Conservation (phyloP, 208 protist genomes). For the Porcisia deanei region DNA sequence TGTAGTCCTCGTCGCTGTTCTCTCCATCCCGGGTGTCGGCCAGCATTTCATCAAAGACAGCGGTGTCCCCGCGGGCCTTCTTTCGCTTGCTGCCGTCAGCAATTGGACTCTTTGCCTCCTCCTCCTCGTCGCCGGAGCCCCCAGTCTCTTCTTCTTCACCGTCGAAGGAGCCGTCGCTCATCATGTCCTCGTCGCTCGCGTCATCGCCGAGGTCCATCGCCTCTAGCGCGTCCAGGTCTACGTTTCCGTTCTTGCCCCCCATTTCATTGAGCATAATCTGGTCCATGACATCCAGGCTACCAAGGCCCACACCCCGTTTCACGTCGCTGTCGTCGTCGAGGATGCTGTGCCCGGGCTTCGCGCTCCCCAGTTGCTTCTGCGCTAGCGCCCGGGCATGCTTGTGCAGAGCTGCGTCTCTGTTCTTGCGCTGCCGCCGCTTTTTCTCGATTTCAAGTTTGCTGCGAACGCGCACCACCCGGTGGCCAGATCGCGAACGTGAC, state of each 20-base stretch:
- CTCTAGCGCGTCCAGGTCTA: slow-evolving; percentile 45
- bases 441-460: slow-evolving; percentile 40
- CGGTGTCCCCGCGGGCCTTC: slow-evolving; percentile 16
- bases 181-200: slow-evolving; percentile 3
- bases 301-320: slow-evolving; percentile 5
- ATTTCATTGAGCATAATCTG: slow-evolving; percentile 36
- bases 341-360: slow-evolving; percentile 30
- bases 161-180: neutral
- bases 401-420: slow-evolving; percentile 38
- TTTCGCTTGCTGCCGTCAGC: neutral
- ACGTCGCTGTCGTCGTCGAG: slow-evolving; percentile 27
- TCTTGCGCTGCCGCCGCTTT: slow-evolving; percentile 27
- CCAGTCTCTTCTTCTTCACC: slow-evolving; percentile 8
- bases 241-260: slow-evolving; percentile 33
- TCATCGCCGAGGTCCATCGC: slow-evolving; percentile 33
- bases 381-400: slow-evolving; percentile 28
- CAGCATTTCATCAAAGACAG: slow-evolving; percentile 15
- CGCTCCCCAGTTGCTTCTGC: slow-evolving; percentile 16
- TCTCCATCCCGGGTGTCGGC: slow-evolving; percentile 9
- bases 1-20: slow-evolving; percentile 15
- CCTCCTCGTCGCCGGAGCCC: slow-evolving; percentile 14
- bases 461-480: slow-evolving; percentile 50
- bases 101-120: slow-evolving; percentile 10
- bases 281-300: slow-evolving; percentile 17
- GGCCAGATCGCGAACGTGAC: slow-evolving; percentile 46